Evolutionary conservation across 768 basidiomycete genomes (phyloP).

Genomic region (Mycena epipterygia): DNA sequence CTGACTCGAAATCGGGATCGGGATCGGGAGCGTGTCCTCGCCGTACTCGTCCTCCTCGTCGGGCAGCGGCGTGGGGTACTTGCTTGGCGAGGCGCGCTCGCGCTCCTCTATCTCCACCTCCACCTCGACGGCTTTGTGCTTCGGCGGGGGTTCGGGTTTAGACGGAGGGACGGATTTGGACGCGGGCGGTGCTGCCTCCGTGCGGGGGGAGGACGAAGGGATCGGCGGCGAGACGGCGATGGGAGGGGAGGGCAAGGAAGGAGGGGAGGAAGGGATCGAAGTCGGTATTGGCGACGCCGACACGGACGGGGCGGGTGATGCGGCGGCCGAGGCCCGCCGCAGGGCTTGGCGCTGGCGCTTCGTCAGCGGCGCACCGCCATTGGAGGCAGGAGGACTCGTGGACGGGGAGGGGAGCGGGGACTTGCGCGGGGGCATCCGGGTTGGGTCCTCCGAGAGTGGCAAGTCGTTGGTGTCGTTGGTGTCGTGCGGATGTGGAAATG

Average conservation of each 20-base stretch:
- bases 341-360: slow-evolving; percentile 21
- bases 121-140: background rate
- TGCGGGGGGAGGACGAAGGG: too few relatives aligned
- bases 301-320: background rate
- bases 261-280: too few relatives aligned
- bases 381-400: background rate
- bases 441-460: too few relatives aligned
- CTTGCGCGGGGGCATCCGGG: background rate
- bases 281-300: too few relatives aligned
- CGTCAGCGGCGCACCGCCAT: slow-evolving; percentile 9
- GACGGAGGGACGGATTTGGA: background rate
- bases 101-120: slow-evolving; percentile 8
- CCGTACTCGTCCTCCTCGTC: slow-evolving; percentile 22
- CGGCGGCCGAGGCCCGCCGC: background rate
- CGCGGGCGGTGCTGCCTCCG: background rate
- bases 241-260: too few relatives aligned
- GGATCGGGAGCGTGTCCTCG: too few relatives aligned
- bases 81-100: slow-evolving; percentile 28
- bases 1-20: too few relatives aligned
- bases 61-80: slow-evolving; percentile 33
- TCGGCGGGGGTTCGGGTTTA: background rate
- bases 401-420: background rate
- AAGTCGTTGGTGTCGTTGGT: too few relatives aligned
- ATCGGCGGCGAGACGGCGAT: too few relatives aligned
- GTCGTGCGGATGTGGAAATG: too few relatives aligned